Base-by-base conservation (phyloP, 768 basidiomycete genomes). In the Pholiota conissans region DNA sequence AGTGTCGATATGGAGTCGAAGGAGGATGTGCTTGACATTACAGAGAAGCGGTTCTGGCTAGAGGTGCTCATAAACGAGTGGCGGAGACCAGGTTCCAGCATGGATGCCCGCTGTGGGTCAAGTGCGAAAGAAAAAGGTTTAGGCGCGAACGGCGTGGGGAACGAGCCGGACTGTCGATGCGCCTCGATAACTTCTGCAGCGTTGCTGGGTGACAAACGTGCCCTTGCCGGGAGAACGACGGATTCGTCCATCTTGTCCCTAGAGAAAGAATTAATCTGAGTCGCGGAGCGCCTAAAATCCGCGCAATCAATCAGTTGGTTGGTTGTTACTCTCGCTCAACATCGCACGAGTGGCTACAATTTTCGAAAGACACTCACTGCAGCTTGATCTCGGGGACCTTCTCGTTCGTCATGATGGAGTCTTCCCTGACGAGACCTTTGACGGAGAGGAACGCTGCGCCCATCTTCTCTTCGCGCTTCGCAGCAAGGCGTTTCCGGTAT, bases 171-270 rank as follows among this genome's bases (percentile, higher is more conserved):
- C 57, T 74, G 70, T 46, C 71, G 64, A 66, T 84, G 76, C 65
- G 76, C 77, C 24, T 76, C 66, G 55, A 82, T 55, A 53, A 80
- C 74, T 49, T 79, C 77, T 49, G 79, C 73, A 45, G 72, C 71
- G 30, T 73, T 67, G 20, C 58, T 52, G 64, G 70, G 65, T 30
- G 71, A 74, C 24, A 74, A 60, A 57, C 82, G 67, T 20, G 76
- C 74, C 63, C 76, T 81, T 14, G 77, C 74, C 9, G 89, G 89
- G 56, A 89, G 73, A 24, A 83, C 61, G 53, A 89, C 73, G 39
- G 75, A 75, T 11, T 72, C 58, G 24, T 79, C 76, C 46, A 85
- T 54, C 40, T 77, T 72, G 10, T 66, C 62, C 37, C 82, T 73
- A 16, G 82, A 82, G 68, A 83, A 68, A 27, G 51, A 58, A 61